Evolutionary conservation across 164 flowering plant genomes (phyloP).

Genomic region (Cinnamomum chago): DNA sequence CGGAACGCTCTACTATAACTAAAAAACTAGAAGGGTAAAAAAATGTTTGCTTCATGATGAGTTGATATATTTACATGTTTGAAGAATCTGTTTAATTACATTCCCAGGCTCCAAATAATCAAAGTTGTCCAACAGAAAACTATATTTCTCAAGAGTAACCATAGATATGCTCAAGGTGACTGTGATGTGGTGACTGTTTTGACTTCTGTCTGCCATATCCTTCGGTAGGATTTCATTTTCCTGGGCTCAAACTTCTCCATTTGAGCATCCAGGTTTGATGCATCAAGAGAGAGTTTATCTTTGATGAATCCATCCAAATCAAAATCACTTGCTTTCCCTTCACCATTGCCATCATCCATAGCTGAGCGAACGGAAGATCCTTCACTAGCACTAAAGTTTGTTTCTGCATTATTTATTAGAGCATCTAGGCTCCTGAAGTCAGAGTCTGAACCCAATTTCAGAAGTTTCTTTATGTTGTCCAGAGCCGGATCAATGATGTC

Average conservation of each 20-base stretch:
- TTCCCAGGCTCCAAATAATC: too few species aligned
- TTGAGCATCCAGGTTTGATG: conserved; percentile 46
- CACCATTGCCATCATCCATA: neutral
- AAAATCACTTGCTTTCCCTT: conserved; percentile 26
- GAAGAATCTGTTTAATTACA: too few species aligned
- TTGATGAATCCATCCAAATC: conserved; percentile 61
- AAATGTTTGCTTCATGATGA: too few species aligned
- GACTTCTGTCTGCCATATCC: conserved; percentile 25
- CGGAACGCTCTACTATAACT: too few species aligned
- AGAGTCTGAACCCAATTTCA: conserved; percentile 49
- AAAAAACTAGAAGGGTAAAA: too few species aligned
- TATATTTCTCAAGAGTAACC: too few species aligned
- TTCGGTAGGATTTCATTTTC: conserved; percentile 23
- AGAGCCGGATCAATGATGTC: conserved; percentile 87
- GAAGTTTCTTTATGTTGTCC: conserved; percentile 68
- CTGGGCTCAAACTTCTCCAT: conserved; percentile 27
- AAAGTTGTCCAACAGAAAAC: too few species aligned
- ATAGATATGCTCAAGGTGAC: neutral
- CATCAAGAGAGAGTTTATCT: conserved; percentile 55
- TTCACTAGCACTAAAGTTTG: conserved; percentile 16
- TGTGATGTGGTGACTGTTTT: conserved; percentile 6
- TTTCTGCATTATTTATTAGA: conserved; percentile 14
- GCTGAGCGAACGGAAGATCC: conserved; percentile 12
- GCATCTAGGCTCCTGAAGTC: conserved; percentile 17
- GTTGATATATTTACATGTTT: too few species aligned